Evolutionary conservation across 2,329 filamentous ascomycete genomes (phyloP), one percentile per base, ranked within the genome.

Genomic region (Microthyrium microscopicum): DNA sequence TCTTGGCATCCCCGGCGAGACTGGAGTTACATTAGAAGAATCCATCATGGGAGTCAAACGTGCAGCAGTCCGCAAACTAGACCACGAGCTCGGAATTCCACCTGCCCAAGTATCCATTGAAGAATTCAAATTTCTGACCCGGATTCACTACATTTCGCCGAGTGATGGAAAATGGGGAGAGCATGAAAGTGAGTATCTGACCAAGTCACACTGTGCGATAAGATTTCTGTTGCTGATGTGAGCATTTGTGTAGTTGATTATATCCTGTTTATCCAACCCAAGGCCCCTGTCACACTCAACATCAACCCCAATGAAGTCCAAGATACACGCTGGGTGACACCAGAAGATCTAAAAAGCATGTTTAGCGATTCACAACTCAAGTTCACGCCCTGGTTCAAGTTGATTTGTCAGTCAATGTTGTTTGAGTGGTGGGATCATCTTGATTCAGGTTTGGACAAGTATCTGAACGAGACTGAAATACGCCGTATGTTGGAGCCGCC

Each of bases 331-430:
- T 98, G 91, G 48, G 85, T 94, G 39, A 75, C 75, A 16, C 68
- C 80, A 26, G 76, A 84, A 17, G 75, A 84, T 46, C 66, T 98
- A 44, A 89, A 83, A 66, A 53, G 68, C 45, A 81, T 87, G 67
- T 94, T 98, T 56, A 62, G 75, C 48, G 77, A 94, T 50, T 72
- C 78, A 3, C 66, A 60, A 34, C 66, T 92, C 46, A 79, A 77
- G 48, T 95, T 95, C 57, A 98, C 89, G 1, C 89, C 89, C 1
- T 98, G 89, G 89, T 98, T 98, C 66, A 93, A 93, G 67, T 75
- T 98, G 45, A 95, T 98, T 51, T 98, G 89, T 68, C 70, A 95
- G 56, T 84, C 82, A 31, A 85, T 95, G 81, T 70, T 98, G 26
- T 98, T 92, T 48, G 78, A 94, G 56, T 98, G 89, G 89, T 98